Conservation (phyloP, 225 moss, liverwort and hornwort genomes). For the Marchantia polymorpha region DNA sequence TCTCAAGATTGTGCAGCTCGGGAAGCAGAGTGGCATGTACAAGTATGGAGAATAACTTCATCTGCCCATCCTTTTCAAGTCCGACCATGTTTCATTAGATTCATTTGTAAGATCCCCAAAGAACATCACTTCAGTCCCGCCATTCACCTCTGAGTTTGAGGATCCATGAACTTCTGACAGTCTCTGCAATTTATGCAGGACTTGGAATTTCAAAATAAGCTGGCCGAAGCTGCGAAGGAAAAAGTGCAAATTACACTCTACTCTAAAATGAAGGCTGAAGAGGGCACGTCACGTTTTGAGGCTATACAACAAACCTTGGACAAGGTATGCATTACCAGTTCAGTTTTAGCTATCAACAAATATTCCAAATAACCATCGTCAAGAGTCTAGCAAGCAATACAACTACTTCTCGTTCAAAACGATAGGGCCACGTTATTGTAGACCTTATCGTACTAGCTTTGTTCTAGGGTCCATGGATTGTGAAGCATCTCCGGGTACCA, state of each 20-base stretch:
- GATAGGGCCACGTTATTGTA: no score
- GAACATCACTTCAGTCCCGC: no score
- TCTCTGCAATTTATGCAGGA: slow-evolving; percentile 19
- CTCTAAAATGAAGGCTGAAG: slow-evolving; percentile 21
- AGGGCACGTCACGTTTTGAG: slow-evolving; percentile 13
- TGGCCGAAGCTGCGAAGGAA: slow-evolving; percentile 15
- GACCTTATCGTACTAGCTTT: no score
- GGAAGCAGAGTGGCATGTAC: slow-evolving; percentile 30
- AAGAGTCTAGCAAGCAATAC: neutral
- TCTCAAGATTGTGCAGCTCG: slow-evolving; percentile 26
- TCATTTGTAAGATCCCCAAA: neutral
- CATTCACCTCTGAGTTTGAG: neutral
- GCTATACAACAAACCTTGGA: slow-evolving; percentile 22
- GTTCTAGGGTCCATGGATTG: neutral
- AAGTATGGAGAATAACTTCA: slow-evolving; percentile 19
- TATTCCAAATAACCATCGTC: neutral
- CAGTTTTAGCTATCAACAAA: neutral
- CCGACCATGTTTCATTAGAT: neutral
- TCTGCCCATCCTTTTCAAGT: neutral
- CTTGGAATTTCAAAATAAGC: slow-evolving; percentile 20
- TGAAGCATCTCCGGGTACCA: neutral
- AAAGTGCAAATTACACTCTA: slow-evolving; percentile 17
- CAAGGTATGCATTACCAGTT: slow-evolving; percentile 24
- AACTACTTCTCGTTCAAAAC: no score
- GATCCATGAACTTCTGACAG: no score